Evolutionary conservation across 192 early-diverging fungal genomes (phyloP).

Genomic region (Umbelopsis ramanniana): DNA sequence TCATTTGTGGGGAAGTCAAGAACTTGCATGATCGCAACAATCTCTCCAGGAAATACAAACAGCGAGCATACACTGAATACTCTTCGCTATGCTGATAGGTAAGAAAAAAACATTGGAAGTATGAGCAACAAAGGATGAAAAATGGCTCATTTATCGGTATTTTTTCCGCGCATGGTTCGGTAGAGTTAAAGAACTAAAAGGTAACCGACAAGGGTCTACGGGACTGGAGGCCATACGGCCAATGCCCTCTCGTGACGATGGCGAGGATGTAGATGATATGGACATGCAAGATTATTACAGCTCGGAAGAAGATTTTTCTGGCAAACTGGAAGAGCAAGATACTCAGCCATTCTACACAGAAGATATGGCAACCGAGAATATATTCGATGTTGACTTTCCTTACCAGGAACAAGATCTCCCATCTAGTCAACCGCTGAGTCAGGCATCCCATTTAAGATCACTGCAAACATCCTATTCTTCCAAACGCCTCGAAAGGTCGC

Average conservation of each 20-base stretch:
- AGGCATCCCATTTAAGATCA: neutral
- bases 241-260: neutral
- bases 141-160: too few relatives aligned
- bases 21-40: conserved; percentile 96
- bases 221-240: neutral
- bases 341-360: conserved; percentile 2
- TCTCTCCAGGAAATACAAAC: conserved; percentile 93
- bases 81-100: conserved; percentile 90
- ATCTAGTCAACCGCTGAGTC: conserved; percentile 1
- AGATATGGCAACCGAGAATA: conserved; percentile 26
- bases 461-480: neutral
- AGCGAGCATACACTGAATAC: conserved; percentile 95
- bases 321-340: neutral
- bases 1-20: conserved; percentile 94
- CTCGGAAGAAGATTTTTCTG: neutral
- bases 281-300: conserved; percentile 7
- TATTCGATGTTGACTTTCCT: conserved; percentile 30
- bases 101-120: conserved; percentile 9
- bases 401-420: conserved; percentile 10
- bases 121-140: neutral
- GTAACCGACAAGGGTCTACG: neutral
- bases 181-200: conserved; percentile 14
- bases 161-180: too few relatives aligned
- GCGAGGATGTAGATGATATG: conserved; percentile 2
- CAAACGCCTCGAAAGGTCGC: neutral